Base-by-base conservation (phyloP, 2,329 filamentous ascomycete species). In the Colletotrichum aenigma region DNA sequence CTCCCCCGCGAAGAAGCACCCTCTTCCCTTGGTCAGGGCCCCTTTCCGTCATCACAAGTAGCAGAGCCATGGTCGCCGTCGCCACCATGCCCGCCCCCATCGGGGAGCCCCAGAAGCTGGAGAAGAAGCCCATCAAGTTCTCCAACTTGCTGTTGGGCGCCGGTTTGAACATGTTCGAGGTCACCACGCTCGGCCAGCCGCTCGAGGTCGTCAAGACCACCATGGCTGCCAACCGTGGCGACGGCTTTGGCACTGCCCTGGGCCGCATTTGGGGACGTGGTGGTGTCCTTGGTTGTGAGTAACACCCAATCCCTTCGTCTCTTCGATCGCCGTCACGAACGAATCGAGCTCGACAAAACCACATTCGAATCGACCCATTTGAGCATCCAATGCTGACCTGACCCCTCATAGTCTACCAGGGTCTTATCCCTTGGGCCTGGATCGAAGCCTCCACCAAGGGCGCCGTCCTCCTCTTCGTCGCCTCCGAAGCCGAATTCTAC, bases 71-170 rank as follows among this genome's bases (percentile, higher is more conserved):
- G 92, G 92, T 92, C 86, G 87, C 90, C 83, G 87, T 88, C 82
- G 85, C 87, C 81, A 85, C 90, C 82, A 87, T 90, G 81, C 87
- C 86, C 87, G 88, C 85, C 86, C 88, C 85, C 84, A 80, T 86
- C 78, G 82, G 85, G 81, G 86, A 86, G 79, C 83, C 84, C 73
- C 84, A 86, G 78, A 88, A 86, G 86, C 89, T 97, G 85, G 96
- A 98, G 94, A 98, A 98, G 94, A 98, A 98, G 93, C 97, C 97
- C 80, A 92, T 99, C 92, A 98, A 98, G 93, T 98, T 98, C 91
- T 98, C 96, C 90, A 99, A 99, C 89, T 87, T 99, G 91, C 90
- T 99, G 83, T 92, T 98, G 82, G 96, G 96, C 84, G 95, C 95
- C 84, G 95, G 96, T 81, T 92, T 98, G 88, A 98, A 98, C 91